Conservation (phyloP, 2,329 filamentous ascomycete species). For the Acrocalymma vagum region DNA sequence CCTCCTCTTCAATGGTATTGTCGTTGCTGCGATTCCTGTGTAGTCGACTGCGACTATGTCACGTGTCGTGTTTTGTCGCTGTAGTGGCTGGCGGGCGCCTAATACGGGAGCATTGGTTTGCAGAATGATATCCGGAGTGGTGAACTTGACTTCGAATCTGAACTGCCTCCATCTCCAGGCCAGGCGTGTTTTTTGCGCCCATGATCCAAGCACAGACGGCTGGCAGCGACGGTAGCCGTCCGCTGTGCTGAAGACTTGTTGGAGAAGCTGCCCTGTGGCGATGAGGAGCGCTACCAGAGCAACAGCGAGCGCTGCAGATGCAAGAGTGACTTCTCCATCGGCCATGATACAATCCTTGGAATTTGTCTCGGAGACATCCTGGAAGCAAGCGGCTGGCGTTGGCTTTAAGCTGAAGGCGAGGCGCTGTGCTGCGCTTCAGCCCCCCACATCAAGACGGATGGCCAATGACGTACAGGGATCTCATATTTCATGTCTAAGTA, state of each 20-base stretch:
- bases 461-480: no score
- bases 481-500: no score
- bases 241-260: slow-evolving; percentile 18
- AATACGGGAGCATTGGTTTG: slow-evolving; percentile 1
- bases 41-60: neutral
- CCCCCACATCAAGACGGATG: no score
- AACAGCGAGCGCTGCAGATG: slow-evolving; percentile 10
- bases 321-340: slow-evolving; percentile 1
- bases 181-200: neutral
- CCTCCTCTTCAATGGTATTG: no score
- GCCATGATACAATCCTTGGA: no score
- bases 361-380: no score
- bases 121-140: slow-evolving; percentile 18
- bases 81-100: no score
- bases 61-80: no score
- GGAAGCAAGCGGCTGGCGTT: no score
- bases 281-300: slow-evolving; percentile 14
- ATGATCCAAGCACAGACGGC: slow-evolving; percentile 8
- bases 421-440: no score
- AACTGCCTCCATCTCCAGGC: slow-evolving; percentile 8
- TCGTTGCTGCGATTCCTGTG: no score
- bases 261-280: slow-evolving; percentile 6
- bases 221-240: slow-evolving; percentile 20
- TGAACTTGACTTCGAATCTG: slow-evolving; percentile 14
- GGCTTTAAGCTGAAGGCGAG: no score